These are phyloP conservation scores for Biancaea sappan DNA, from an alignment of 306 rosid species.

Conservation along the genomic window DNA sequence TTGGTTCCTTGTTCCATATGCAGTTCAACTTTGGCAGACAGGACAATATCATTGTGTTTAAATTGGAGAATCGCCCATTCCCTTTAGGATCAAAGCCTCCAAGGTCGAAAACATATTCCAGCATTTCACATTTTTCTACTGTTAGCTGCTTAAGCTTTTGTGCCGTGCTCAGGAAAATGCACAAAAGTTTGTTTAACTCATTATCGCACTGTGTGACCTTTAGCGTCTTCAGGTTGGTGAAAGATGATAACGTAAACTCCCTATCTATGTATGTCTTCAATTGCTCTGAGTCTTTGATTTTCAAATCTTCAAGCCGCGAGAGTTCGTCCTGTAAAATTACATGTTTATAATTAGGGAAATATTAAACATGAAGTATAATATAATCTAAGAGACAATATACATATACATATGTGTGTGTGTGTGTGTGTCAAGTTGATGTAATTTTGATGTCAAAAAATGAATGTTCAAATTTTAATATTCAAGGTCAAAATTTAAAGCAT, in stretches of 20 bases:
- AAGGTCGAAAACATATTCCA: background rate
- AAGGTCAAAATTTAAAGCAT: too few species aligned
- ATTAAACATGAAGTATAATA: too few species aligned
- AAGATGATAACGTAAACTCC: too few species aligned
- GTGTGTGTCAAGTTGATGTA: too few species aligned
- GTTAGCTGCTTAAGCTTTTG: background rate
- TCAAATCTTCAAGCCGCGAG: too few species aligned
- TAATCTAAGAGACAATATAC: too few species aligned
- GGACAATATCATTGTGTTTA: background rate
- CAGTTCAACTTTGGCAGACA: background rate
- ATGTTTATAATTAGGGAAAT: too few species aligned
- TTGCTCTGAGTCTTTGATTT: background rate
- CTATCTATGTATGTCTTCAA: background rate
- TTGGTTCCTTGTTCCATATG: background rate
- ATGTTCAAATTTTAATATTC: too few species aligned
- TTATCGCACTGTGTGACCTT: background rate
- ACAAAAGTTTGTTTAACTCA: background rate
- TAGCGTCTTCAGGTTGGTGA: background rate
- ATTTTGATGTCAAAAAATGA: too few species aligned
- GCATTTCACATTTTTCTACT: background rate
- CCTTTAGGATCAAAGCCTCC: background rate
- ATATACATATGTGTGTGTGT: too few species aligned
- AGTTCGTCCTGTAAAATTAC: slow-evolving; percentile 2
- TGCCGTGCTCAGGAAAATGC: background rate
- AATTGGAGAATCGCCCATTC: background rate